Base-by-base conservation (phyloP, 2,329 filamentous ascomycete species). In the Trichoderma cornu-damae region DNA sequence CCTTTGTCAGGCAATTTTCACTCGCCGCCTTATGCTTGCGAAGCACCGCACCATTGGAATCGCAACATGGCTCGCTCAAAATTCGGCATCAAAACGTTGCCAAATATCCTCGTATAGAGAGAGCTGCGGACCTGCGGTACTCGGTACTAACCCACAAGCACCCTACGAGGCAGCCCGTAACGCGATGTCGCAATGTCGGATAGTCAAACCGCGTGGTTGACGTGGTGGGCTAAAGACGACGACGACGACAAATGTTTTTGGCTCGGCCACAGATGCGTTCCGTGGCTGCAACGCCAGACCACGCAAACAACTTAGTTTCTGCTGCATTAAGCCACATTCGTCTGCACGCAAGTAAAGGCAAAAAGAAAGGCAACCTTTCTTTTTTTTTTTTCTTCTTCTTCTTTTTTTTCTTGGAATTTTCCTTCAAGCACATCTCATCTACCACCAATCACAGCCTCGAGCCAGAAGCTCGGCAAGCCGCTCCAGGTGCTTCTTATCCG, bases 401-500 rank as follows among this genome's bases (percentile, higher is more conserved):
- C n/a, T n/a, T n/a, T n/a, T n/a, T 26, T 38, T 18, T 20, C 7
- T 38, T 38, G 2, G 12, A n/a, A 26, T 37, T 46, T 46, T 3
- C 22, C n/a, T 47, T 55, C 16, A 28, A n/a, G n/a, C n/a, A n/a
- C n/a, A n/a, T n/a, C n/a, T 47, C 34, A 38, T 18, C 18, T 20
- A 12, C 59, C 62, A 83, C 85, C 87, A 91, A 69, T 89, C 84
- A 68, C 87, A 89, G 53, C 79, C 78, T 59, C 69, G 74, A 1
- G 74, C 79, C 24, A 90, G 67, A 57, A 90, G 63, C 12, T 64
- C 73, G 0, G 86, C 87, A 65, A 93, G 71, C 64, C 81, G 74
- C 70, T 93, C 88, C 59, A 94, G 70, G 63, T 81, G 81, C 60
- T 67, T 70, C 70, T 79, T 78, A 69, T 94, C 89, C 43, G 85